Base-by-base conservation (phyloP, 306 rosid genomes). In the Gleditsia sinensis region DNA sequence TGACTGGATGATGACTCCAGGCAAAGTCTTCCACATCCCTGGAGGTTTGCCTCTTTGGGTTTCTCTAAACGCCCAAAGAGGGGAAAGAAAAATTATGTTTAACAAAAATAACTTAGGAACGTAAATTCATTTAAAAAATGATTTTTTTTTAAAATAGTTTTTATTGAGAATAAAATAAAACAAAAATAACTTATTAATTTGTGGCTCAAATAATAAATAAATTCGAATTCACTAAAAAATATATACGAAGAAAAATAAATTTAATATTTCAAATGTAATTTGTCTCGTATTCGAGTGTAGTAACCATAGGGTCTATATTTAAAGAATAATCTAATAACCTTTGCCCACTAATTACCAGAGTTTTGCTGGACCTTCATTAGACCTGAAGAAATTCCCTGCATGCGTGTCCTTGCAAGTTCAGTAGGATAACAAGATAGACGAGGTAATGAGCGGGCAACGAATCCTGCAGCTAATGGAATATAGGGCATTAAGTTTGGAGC, bases 381-480 rank as follows among this genome's bases (percentile, higher is more conserved):
- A n/a, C n/a, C n/a, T n/a, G 17, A 21, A 16, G 25, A 45, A 46
- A 49, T 42, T 76, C 90, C 99, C 96, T 94, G 99, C 99, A 94
- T 94, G 50, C 99, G 97, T 32, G 99, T 94, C 83, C 97, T 85
- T 23, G 99, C 99, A 76, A 94, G 82, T 71, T 94, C 99, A 39
- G 90, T 48, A 43, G 97, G 99, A 78, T 94, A 94, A 81, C 90
- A 90, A 82, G 95, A 88, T 67, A 94, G 45, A 59, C 97, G 90
- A 70, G 99, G 97, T 53, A 94, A 82, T 55, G 99, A 90, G 17
- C 99, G 95, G 34, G 99, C 91, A 81, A 71, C 75, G 36, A 97
- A 87, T 59, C 99, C 99, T 9, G 99, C 97, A 67, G 85, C 92
- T 85, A 92, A 84, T 12, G 99, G 99, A 77, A 88, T 95, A 69